A percentile compares a stretch with the other conserved stretches of the same genome.
These are phyloP conservation scores for Sclerotinia borealis DNA, from an alignment of 2,329 filamentous ascomycete species.

Conservation along the genomic window DNA sequence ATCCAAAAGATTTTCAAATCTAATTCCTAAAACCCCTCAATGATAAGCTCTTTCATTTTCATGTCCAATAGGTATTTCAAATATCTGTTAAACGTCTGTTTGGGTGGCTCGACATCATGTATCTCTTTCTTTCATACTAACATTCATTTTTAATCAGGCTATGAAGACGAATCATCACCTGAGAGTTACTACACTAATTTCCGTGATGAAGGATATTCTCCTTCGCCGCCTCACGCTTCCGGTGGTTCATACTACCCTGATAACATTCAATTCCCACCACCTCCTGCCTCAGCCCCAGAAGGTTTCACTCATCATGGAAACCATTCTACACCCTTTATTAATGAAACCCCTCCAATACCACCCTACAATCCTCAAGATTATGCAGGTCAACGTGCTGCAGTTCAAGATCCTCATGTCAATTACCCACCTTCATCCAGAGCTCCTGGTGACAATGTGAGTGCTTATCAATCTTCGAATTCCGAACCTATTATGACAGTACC, in stretches of 20 bases:
- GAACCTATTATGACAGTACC: slow-evolving; percentile 13
- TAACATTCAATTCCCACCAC: slow-evolving; percentile 24
- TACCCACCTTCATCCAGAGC: slow-evolving; percentile 22
- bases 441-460: slow-evolving; percentile 33
- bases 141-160: slow-evolving; percentile 22
- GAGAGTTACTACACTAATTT: slow-evolving; percentile 30
- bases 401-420: slow-evolving; percentile 21
- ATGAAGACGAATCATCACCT: slow-evolving; percentile 30
- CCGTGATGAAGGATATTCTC: slow-evolving; percentile 29
- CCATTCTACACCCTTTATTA: slow-evolving; percentile 23
- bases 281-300: slow-evolving; percentile 13
- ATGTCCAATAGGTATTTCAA: slow-evolving; percentile 1
- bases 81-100: slow-evolving; percentile 14
- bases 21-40: slow-evolving; percentile 24
- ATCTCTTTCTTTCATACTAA: slow-evolving; percentile 21
- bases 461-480: slow-evolving; percentile 20
- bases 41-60: not conserved
- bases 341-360: slow-evolving; percentile 23
- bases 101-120: slow-evolving; percentile 16
- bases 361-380: slow-evolving; percentile 32
- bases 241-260: slow-evolving; percentile 31
- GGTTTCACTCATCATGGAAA: slow-evolving; percentile 22
- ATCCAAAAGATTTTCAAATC: slow-evolving; percentile 29
- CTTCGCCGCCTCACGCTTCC: slow-evolving; percentile 32
- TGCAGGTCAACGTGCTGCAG: slow-evolving; percentile 18